phyloP scores from a whole-genome alignment of 768 basidiomycete genomes.

The Amanita phalloides region DNA sequence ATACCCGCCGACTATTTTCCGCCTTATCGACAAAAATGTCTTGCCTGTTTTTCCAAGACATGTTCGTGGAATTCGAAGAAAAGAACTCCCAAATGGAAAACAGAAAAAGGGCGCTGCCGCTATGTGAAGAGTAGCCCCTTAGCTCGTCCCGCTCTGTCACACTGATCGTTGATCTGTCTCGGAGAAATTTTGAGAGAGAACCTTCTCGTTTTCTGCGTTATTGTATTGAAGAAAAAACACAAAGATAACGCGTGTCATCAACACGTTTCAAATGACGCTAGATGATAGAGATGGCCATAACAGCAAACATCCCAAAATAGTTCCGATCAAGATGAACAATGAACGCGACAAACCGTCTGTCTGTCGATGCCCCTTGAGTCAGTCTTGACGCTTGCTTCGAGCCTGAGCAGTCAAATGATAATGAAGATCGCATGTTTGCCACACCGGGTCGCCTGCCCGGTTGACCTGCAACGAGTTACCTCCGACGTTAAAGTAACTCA shows the following conservation, averaged over 20 bases:
- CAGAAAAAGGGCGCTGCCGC: not conserved
- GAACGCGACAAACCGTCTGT: not conserved
- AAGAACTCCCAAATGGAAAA: too few species aligned
- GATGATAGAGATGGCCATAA: not conserved
- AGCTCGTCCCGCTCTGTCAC: not conserved
- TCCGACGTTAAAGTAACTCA: not conserved
- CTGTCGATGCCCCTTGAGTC: not conserved
- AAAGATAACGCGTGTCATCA: not conserved
- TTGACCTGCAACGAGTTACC: not conserved
- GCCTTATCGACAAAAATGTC: too few species aligned
- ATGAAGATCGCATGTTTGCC: not conserved
- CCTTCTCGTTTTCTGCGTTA: not conserved
- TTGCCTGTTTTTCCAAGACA: too few species aligned
- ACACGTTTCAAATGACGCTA: constrained; percentile 2
- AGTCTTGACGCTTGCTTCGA: not conserved
- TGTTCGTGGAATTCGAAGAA: too few species aligned
- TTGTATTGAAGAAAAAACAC: not conserved
- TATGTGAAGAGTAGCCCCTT: not conserved
- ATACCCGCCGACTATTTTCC: too few species aligned
- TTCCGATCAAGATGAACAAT: not conserved
- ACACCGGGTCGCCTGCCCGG: not conserved
- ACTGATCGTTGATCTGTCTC: not conserved
- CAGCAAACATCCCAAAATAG: not conserved
- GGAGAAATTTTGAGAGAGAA: not conserved
- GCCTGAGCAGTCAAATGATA: not conserved